These are phyloP conservation scores for Colletotrichum spinosum DNA, from an alignment of 2,329 filamentous ascomycete genomes.

Conservation along the genomic window DNA sequence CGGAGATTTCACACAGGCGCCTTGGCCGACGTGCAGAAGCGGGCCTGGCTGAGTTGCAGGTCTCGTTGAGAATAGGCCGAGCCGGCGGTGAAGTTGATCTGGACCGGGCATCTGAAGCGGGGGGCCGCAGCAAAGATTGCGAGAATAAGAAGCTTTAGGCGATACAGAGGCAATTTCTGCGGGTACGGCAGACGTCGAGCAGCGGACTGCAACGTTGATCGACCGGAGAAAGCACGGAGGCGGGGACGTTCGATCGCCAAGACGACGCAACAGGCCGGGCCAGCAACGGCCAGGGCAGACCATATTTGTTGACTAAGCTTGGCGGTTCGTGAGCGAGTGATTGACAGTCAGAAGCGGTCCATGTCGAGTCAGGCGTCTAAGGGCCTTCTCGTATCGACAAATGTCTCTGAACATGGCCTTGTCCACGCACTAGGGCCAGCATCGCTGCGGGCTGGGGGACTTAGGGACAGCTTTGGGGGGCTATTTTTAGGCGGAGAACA, in stretches of 20 bases:
- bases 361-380: conserved; percentile 5
- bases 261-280: not conserved
- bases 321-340: conserved; percentile 22
- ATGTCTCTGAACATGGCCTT: conserved; percentile 5
- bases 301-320: conserved; percentile 7
- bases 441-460: not conserved
- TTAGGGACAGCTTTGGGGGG: conserved; percentile 3
- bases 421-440: not conserved
- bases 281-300: conserved; percentile 1
- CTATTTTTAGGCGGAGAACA: conserved; percentile 31
- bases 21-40: conserved; percentile 3
- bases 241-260: not conserved
- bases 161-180: conserved; percentile 1
- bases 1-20: not conserved
- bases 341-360: conserved; percentile 5
- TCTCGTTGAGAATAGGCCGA: conserved; percentile 1
- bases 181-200: not conserved
- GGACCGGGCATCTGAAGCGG: conserved; percentile 3
- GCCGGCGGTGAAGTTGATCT: conserved; percentile 24
- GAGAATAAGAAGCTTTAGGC: conserved; percentile 14
- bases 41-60: not conserved
- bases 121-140: conserved; percentile 3
- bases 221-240: not conserved
- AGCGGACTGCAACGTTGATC: conserved; percentile 1
- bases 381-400: conserved; percentile 5